Conservation (phyloP, 1,139 yeast genomes). For the Arxiozyma slooffiae region DNA sequence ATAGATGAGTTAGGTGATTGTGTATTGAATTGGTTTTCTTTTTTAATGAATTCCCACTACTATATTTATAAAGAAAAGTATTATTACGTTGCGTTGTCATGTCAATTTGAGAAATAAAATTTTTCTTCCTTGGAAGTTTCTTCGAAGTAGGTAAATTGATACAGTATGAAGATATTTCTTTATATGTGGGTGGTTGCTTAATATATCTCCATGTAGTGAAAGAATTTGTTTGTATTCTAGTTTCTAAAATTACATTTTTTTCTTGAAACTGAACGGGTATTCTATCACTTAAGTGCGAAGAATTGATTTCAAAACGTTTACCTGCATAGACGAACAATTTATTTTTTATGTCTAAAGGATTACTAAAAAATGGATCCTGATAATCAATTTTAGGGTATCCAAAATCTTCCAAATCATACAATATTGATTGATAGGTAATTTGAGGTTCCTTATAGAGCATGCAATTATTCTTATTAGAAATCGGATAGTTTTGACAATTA, state of each 20-base stretch:
- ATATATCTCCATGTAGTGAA: constrained; percentile 33
- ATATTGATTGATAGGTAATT: constrained; percentile 10
- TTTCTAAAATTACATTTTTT: constrained; percentile 10
- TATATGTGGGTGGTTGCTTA: constrained; percentile 35
- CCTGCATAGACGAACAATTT: constrained; percentile 61
- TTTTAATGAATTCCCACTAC: constrained; percentile 23
- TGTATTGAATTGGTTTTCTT: constrained; percentile 40
- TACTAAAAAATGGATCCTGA: constrained; percentile 53
- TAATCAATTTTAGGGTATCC: constrained; percentile 48
- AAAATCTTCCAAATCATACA: constrained; percentile 32
- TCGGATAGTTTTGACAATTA: not conserved
- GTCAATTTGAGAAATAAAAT: constrained; percentile 43
- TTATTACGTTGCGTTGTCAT: constrained; percentile 34
- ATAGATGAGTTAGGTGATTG: constrained; percentile 44
- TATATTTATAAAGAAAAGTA: constrained; percentile 28
- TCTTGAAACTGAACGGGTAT: constrained; percentile 20
- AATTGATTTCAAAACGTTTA: constrained; percentile 38
- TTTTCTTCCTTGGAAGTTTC: constrained; percentile 6
- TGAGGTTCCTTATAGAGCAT: constrained; percentile 8
- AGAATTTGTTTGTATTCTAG: constrained; percentile 1
- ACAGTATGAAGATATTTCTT: constrained; percentile 25
- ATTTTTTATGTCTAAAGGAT: constrained; percentile 41
- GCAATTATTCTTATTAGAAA: not conserved
- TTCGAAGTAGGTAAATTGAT: not conserved
- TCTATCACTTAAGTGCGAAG: constrained; percentile 24